Base-by-base conservation (phyloP, 306 rosid species). In the Acmispon strigosus region DNA sequence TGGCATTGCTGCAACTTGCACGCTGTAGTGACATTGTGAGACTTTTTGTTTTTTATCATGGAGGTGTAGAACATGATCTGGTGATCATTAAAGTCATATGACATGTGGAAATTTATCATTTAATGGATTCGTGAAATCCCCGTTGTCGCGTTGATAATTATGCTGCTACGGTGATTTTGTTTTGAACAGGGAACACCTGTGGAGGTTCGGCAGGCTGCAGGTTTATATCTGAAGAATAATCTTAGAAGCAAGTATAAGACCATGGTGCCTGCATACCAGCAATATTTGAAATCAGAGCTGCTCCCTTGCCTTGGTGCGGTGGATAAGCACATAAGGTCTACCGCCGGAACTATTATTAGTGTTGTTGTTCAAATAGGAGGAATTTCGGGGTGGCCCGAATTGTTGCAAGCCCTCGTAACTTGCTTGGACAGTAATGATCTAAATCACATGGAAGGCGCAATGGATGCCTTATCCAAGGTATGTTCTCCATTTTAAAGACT, bases 401-500 rank as follows among this genome's bases (percentile, higher is more conserved):
- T 95, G 79, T 81, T 95, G 96, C 89, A 95, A 69, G 96, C 91
- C 55, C 97, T 95, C 44, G 96, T 95, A 29, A 91, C 24, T 82
- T 95, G 96, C 74, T 81, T 95, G 78, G 97, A 95, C 74, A 91
- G 97, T 72, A 87, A 78, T 78, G 96, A 95, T 76, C 69, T 86
- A 52, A 91, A 81, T 82, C 99, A 89, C 81, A 89, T 95, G 99
- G 99, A 95, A 88, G 99, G 99, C 59, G 99, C 97, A 47, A 95
- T 95, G 99, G 99, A 95, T 77, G 92, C 97, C 11, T 85, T 95
- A 65, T 95, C 97, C 69, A 95, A 95, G 97, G 99, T 95, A 77
- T 60, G 76, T 47, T 56, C 49, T 43, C 20, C 53, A 13, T 48
- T 59, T 62, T 60, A 17, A 62, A 47, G 55, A 58, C 44, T 10